phyloP scores from a whole-genome alignment of 306 rosid genomes.

The Cicer bijugum region DNA sequence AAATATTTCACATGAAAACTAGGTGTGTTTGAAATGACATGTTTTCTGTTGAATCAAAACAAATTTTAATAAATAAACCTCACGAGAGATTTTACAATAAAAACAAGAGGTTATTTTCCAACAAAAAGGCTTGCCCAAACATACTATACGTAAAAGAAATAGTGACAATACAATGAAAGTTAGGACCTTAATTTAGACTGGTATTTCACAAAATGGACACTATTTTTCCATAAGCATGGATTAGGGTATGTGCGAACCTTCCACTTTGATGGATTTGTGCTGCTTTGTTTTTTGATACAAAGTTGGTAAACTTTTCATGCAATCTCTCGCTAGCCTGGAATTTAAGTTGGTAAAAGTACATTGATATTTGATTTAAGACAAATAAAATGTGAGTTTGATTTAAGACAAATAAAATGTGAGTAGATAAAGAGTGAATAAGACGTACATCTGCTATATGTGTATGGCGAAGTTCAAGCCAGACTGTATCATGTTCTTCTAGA shows the following conservation, averaged over 20 bases:
- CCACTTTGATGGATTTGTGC: conserved; percentile 85
- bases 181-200: conserved; percentile 23
- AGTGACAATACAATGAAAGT: conserved; percentile 16
- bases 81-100: no score
- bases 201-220: conserved; percentile 41
- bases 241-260: conserved; percentile 63
- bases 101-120: conserved; percentile 4
- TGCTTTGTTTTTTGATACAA: conserved; percentile 83
- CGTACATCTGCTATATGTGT: conserved; percentile 93
- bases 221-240: conserved; percentile 39
- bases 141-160: not conserved
- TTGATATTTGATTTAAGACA: conserved; percentile 35
- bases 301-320: conserved; percentile 78
- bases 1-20: no score
- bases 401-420: conserved; percentile 20
- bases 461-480: conserved; percentile 97
- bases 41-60: no score
- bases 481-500: conserved; percentile 77
- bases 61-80: no score
- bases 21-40: no score
- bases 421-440: conserved; percentile 30
- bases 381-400: conserved; percentile 30
- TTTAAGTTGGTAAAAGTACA: conserved; percentile 44
- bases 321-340: conserved; percentile 92
- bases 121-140: conserved; percentile 8